A percentile compares a stretch with the other conserved stretches of the same genome.
These are phyloP conservation scores for Globisporangium uncinulatum DNA, from an alignment of 352 stramenopile genomes.

Conservation along the genomic window DNA sequence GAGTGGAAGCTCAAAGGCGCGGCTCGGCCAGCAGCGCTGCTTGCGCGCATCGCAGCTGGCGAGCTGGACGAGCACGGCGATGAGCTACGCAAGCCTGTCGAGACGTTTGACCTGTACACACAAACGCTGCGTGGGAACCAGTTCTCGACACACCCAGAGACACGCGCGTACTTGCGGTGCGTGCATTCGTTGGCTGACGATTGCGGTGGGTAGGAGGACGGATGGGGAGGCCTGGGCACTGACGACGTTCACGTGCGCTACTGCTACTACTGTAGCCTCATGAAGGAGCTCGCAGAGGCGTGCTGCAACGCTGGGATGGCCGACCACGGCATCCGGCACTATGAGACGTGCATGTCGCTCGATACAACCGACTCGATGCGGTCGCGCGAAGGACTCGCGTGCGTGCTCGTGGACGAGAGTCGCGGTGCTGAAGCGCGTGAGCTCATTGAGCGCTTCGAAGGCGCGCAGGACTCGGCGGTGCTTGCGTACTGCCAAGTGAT, in stretches of 20 bases:
- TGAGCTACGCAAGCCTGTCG: slow-evolving; percentile 63
- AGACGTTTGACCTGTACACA: slow-evolving; percentile 75
- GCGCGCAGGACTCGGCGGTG: slow-evolving; percentile 46
- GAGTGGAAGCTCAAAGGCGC: slow-evolving; percentile 83
- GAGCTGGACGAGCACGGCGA: slow-evolving; percentile 75
- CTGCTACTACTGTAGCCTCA: slow-evolving; percentile 19
- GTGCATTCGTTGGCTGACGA: slow-evolving; percentile 1
- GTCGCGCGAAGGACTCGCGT: slow-evolving; percentile 64
- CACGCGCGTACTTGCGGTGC: slow-evolving; percentile 62
- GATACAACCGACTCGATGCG: slow-evolving; percentile 57
- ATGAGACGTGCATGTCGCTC: slow-evolving; percentile 72
- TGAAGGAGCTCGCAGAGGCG: slow-evolving; percentile 68
- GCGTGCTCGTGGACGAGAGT: slow-evolving; percentile 76
- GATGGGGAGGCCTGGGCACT: background rate
- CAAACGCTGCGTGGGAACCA: slow-evolving; percentile 43
- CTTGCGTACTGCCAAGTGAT: slow-evolving; percentile 81
- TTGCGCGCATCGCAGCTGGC: slow-evolving; percentile 72
- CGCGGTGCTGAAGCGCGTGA: slow-evolving; percentile 60
- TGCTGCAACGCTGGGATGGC: slow-evolving; percentile 69
- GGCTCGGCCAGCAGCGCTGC: slow-evolving; percentile 54
- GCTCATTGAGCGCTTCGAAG: slow-evolving; percentile 56
- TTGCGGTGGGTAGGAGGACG: background rate
- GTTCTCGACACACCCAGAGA: slow-evolving; percentile 55
- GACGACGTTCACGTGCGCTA: background rate
- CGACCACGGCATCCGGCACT: slow-evolving; percentile 77